Conservation (phyloP, 2,329 filamentous ascomycete species). For the Aspergillus pseudonomiae region DNA sequence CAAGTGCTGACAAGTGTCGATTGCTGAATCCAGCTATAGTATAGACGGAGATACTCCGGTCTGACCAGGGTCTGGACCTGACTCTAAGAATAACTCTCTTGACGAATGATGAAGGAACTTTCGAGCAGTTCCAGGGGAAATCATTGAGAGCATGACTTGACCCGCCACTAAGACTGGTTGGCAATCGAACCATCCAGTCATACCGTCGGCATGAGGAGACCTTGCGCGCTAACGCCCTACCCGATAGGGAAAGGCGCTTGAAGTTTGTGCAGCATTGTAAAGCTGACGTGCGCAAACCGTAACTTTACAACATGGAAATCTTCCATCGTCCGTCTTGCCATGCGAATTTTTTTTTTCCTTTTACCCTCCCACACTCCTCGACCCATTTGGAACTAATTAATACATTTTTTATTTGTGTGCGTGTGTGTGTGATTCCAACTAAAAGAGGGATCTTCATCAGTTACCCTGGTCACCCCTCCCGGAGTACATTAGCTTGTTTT, state of each 20-base stretch:
- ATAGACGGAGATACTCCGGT: conserved; percentile 13
- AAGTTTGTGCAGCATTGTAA: not conserved
- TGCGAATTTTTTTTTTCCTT: not conserved
- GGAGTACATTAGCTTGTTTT: conserved; percentile 1
- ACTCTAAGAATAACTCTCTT: conserved; percentile 2
- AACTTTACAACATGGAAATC: conserved; percentile 7
- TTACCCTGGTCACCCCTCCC: not conserved
- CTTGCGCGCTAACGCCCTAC: not conserved
- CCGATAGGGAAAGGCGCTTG: conserved; percentile 6
- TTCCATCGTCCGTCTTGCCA: not conserved
- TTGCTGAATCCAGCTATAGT: not conserved
- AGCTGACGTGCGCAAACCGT: conserved; percentile 18
- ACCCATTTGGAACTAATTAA: not conserved
- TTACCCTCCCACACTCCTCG: not conserved
- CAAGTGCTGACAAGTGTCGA: not conserved
- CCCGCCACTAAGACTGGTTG: conserved; percentile 16
- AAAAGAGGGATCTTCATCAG: conserved; percentile 3
- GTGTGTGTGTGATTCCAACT: not conserved
- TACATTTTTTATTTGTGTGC: not conserved
- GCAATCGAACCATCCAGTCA: conserved; percentile 6
- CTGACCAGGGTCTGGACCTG: conserved; percentile 10
- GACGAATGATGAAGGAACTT: conserved; percentile 2
- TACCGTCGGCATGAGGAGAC: not conserved
- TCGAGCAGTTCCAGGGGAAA: conserved; percentile 7
- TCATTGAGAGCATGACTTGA: conserved; percentile 16